Percentiles rank a stretch among this genome's conserved stretches.
Evolutionary conservation across 2,329 filamentous ascomycete genomes (phyloP).

Genomic region (Neonectria magnoliae): DNA sequence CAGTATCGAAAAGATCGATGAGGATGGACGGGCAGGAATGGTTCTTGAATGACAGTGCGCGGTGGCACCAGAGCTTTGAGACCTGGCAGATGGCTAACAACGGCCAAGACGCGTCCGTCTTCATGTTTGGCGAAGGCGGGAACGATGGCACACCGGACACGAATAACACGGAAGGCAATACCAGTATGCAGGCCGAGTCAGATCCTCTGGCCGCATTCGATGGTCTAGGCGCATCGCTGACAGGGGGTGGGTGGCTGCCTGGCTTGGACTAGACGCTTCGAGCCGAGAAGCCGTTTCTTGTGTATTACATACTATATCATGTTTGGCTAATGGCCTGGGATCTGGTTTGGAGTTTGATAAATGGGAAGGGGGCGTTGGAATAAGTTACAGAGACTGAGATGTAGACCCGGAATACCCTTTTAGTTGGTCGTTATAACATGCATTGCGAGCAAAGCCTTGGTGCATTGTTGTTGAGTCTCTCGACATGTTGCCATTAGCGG

Average conservation of each 20-base stretch:
- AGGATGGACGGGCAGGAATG: slow-evolving; percentile 64
- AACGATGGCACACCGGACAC: slow-evolving; percentile 33
- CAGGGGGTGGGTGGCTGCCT: slow-evolving; percentile 48
- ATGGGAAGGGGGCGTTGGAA: background rate
- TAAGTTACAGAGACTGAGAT: background rate
- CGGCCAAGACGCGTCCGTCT: slow-evolving; percentile 40
- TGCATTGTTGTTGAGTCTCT: background rate
- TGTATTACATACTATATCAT: background rate
- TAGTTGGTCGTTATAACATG: background rate
- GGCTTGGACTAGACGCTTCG: slow-evolving; percentile 45
- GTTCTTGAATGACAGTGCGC: slow-evolving; percentile 66
- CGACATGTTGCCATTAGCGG: background rate
- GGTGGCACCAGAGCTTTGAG: slow-evolving; percentile 68
- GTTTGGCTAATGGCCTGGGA: background rate
- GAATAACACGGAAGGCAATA: slow-evolving; percentile 27
- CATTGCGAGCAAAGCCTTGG: background rate
- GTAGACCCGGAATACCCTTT: slow-evolving; percentile 6
- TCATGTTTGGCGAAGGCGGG: slow-evolving; percentile 43
- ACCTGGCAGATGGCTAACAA: slow-evolving; percentile 57
- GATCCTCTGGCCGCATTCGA: slow-evolving; percentile 45
- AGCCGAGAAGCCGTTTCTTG: background rate
- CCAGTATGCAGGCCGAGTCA: slow-evolving; percentile 31
- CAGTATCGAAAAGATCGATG: slow-evolving; percentile 33
- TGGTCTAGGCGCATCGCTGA: slow-evolving; percentile 45
- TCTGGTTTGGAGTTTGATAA: slow-evolving; percentile 13